These are phyloP conservation scores for Mortierella sp. DNA, from an alignment of 371 early-diverging fungal species.

Conservation along the genomic window DNA sequence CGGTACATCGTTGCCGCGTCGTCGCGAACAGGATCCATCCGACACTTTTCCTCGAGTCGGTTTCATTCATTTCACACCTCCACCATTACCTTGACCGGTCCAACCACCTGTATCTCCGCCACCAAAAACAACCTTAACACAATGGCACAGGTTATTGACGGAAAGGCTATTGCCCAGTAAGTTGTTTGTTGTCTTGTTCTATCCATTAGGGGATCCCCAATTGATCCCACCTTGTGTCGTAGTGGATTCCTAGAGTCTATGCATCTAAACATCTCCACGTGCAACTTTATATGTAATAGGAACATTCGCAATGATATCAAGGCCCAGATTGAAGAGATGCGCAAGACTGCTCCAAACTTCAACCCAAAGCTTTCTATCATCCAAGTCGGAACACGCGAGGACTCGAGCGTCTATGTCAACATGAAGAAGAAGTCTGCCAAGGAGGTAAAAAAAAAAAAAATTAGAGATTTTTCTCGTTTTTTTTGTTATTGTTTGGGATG, in stretches of 20 bases:
- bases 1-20: background rate
- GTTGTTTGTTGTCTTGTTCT: slow-evolving; percentile 9
- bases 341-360: slow-evolving; percentile 66
- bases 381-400: slow-evolving; percentile 93
- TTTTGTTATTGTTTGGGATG: background rate
- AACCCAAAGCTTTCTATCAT: slow-evolving; percentile 88
- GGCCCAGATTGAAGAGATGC: slow-evolving; percentile 51
- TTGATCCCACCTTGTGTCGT: too few relatives aligned
- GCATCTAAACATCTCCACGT: too few relatives aligned
- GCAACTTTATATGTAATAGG: slow-evolving; percentile 3
- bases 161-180: slow-evolving; percentile 78
- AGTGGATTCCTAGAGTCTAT: too few relatives aligned
- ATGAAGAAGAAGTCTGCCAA: slow-evolving; percentile 92
- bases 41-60: slow-evolving; percentile 1
- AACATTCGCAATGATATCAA: slow-evolving; percentile 53
- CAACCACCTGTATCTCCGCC: too few relatives aligned
- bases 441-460: slow-evolving; percentile 73
- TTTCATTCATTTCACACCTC: slow-evolving; percentile 10
- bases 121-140: slow-evolving; percentile 6
- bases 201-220: background rate
- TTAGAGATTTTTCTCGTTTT: background rate
- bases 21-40: slow-evolving; percentile 17
- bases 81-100: background rate
- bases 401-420: slow-evolving; percentile 90
- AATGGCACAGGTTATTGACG: slow-evolving; percentile 74